A percentile compares a stretch with the other conserved stretches of the same genome.
Evolutionary conservation across 129 eudicot species (phyloP).

Genomic region (Deinandra increscens): DNA sequence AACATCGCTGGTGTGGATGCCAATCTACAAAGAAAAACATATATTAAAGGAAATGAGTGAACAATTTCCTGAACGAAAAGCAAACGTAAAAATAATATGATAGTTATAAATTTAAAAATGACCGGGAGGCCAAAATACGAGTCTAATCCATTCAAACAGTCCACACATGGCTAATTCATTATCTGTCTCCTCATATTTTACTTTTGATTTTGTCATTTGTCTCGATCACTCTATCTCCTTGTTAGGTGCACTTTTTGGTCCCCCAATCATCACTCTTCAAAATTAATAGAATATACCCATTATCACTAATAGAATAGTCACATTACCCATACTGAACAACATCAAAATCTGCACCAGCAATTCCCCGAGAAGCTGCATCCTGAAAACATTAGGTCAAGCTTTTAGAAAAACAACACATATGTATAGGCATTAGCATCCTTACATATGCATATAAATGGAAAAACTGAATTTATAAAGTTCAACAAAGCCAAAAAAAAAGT

Average conservation of each 20-base stretch:
- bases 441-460: neutral
- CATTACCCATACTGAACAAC: conserved; percentile 90
- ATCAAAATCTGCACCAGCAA: conserved; percentile 73
- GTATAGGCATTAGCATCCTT: neutral
- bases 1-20: conserved; percentile 99
- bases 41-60: neutral
- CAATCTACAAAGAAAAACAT: conserved; percentile 41
- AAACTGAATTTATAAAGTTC: neutral
- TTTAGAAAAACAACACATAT: conserved; percentile 5
- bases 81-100: neutral
- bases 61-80: neutral
- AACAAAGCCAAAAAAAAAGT: conserved; percentile 4
- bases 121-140: neutral
- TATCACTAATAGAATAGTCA: conserved; percentile 4
- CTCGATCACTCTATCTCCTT: neutral
- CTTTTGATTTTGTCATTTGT: neutral
- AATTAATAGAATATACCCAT: neutral
- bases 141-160: neutral
- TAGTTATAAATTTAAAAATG: neutral
- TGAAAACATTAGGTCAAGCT: conserved; percentile 39
- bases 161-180: neutral
- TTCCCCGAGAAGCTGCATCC: conserved; percentile 98
- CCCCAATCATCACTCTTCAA: neutral
- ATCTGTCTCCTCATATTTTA: neutral
- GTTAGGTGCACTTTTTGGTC: neutral